Base-by-base conservation (phyloP, 1,139 yeast genomes). In the Pichia cactophila region DNA sequence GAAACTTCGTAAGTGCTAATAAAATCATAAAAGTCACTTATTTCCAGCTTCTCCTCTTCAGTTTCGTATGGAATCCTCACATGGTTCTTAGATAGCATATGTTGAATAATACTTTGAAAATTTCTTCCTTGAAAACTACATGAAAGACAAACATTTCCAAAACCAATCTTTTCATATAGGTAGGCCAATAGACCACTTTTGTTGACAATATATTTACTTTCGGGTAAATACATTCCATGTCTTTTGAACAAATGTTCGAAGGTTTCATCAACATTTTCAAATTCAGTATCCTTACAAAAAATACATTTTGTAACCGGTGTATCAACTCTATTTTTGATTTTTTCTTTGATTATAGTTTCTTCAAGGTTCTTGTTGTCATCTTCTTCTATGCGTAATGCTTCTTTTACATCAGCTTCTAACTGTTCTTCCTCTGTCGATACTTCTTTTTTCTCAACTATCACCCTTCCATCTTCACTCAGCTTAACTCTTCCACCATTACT, bases 171-270 rank as follows among this genome's bases (percentile, higher is more conserved):
- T 58, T 89, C 95, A 28, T 86, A 88, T 52, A 94, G 69, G 60
- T 87, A 88, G 8, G 71, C 69, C 41, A 94, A 66, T 48, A 92
- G 72, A 0, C 97, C 98, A 41, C 71, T 74, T 48, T 79, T 69
- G 64, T 92, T 87, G 0, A 70, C 72, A 48, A 92, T 72, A 61
- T 78, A 92, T 29, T 77, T 75, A 51, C 74, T 71, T 65, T 92
- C 97, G 0, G 98, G 98, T 17, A 92, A 74, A 57, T 85, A 92
- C 44, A 92, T 72, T 1, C 97, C 97, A 66, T 85, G 96, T 40
- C 69, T 71, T 54, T 73, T 75, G 60, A 78, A 81, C 94, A 92
- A 83, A 65, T 90, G 95, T 31, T 73, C 73, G 26, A 84, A 76
- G 58, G 85, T 86, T 45, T 77, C 83, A 45, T 85, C 90, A 33